These are phyloP conservation scores for Heteromeles arbutifolia DNA, from an alignment of 306 rosid species.

Conservation along the genomic window DNA sequence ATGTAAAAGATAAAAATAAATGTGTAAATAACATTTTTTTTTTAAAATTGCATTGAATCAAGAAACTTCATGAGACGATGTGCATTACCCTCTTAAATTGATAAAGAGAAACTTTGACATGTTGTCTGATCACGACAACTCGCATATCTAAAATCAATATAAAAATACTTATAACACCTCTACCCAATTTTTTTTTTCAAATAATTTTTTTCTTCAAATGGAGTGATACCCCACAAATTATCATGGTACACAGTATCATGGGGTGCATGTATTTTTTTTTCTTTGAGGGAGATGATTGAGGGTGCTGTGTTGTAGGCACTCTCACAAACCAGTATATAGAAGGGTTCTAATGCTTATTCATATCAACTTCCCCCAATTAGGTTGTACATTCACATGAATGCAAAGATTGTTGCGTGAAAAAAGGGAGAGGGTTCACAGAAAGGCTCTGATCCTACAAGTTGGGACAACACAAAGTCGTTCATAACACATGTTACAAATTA, in stretches of 20 bases:
- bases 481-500: neutral
- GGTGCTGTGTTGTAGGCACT: neutral
- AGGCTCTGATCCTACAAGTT: neutral
- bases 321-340: neutral
- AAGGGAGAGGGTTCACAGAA: neutral
- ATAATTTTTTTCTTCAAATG: neutral
- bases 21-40: no score
- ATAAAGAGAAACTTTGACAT: neutral
- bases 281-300: no score
- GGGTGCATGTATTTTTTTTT: conserved; percentile 3
- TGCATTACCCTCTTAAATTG: neutral
- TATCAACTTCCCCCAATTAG: neutral
- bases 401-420: neutral
- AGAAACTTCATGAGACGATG: conserved; percentile 8
- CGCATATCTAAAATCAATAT: no score
- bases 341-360: neutral
- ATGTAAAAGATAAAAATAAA: no score
- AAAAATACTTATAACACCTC: no score
- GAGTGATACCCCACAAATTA: conserved; percentile 33
- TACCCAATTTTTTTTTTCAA: no score
- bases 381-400: neutral
- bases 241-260: conserved; percentile 26
- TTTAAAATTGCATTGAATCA: conserved; percentile 27
- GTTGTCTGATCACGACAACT: no score
- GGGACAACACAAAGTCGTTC: neutral